phyloP scores from a whole-genome alignment of 129 eudicot genomes.

The Logfia minima region DNA sequence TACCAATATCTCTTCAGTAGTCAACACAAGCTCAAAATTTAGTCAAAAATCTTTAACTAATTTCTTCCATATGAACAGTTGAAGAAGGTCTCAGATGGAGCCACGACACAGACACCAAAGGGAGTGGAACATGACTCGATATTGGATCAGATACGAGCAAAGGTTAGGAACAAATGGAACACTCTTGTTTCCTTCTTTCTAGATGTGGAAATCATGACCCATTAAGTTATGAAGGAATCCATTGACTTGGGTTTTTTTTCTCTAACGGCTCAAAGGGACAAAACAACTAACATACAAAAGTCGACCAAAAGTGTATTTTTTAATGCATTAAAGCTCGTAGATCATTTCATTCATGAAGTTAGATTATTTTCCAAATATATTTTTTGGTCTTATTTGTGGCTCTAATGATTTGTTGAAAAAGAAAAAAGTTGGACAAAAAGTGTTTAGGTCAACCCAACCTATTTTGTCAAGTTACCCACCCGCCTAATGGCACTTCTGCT shows the following conservation, averaged over 20 bases:
- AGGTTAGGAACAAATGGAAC: background rate
- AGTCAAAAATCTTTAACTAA: slow-evolving; percentile 9
- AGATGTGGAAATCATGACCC: background rate
- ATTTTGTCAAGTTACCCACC: background rate
- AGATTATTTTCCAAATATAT: background rate
- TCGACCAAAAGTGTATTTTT: background rate
- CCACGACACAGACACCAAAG: slow-evolving; percentile 47
- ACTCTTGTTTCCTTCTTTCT: background rate
- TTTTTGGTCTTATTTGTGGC: background rate
- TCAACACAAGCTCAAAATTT: slow-evolving; percentile 3
- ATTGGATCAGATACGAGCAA: slow-evolving; percentile 15
- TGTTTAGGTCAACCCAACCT: background rate
- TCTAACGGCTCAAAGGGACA: background rate
- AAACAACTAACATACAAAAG: background rate
- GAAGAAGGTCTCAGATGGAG: slow-evolving; percentile 77
- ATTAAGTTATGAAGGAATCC: background rate
- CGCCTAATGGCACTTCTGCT: background rate
- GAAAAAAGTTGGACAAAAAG: background rate
- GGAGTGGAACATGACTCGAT: slow-evolving; percentile 62
- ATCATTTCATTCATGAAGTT: background rate
- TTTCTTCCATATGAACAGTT: slow-evolving; percentile 40
- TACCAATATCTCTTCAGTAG: slow-evolving; percentile 3
- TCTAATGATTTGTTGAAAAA: background rate
- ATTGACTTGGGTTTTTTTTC: background rate
- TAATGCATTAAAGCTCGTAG: background rate